Evolutionary conservation across 352 stramenopile species (phyloP).

Genomic region (Aphanomyces cochlioides): DNA sequence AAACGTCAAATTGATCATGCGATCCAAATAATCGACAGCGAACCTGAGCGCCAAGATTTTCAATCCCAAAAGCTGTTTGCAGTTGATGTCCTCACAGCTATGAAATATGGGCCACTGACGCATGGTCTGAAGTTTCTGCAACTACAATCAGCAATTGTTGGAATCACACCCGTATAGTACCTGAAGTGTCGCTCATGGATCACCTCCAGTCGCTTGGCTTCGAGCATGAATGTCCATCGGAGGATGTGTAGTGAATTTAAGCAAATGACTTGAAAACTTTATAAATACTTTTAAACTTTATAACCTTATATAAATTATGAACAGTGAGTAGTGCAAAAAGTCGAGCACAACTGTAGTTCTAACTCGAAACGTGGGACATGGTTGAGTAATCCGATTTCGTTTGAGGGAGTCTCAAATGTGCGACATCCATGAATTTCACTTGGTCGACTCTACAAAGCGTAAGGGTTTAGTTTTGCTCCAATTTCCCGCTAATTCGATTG

Average conservation of each 20-base stretch:
- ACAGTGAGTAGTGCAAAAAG: background rate
- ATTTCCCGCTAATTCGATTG: too few species aligned
- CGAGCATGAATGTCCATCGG: background rate
- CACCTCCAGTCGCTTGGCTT: background rate
- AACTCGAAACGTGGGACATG: too few species aligned
- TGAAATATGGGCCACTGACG: conserved; percentile 1
- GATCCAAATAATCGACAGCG: conserved; percentile 10
- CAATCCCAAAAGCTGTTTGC: conserved; percentile 1
- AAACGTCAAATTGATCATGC: conserved; percentile 12
- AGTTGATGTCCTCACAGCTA: background rate
- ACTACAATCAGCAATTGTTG: conserved; percentile 14
- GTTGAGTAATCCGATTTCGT: too few species aligned
- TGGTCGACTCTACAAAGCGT: too few species aligned
- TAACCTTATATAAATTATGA: conserved; percentile 12
- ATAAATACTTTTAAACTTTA: background rate
- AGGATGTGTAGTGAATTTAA: background rate
- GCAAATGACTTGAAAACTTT: conserved; percentile 1
- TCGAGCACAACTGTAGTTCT: conserved; percentile 16
- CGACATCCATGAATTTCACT: too few species aligned
- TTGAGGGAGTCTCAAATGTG: too few species aligned
- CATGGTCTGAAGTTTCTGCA: background rate
- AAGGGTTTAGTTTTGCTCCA: too few species aligned
- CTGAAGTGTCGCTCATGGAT: conserved; percentile 7
- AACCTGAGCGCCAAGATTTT: background rate
- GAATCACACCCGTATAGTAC: conserved; percentile 13